Percentiles rank a stretch among this genome's conserved stretches.
These are phyloP conservation scores for Hortiboletus flavorubellus DNA, from an alignment of 768 basidiomycete species.

Conservation along the genomic window DNA sequence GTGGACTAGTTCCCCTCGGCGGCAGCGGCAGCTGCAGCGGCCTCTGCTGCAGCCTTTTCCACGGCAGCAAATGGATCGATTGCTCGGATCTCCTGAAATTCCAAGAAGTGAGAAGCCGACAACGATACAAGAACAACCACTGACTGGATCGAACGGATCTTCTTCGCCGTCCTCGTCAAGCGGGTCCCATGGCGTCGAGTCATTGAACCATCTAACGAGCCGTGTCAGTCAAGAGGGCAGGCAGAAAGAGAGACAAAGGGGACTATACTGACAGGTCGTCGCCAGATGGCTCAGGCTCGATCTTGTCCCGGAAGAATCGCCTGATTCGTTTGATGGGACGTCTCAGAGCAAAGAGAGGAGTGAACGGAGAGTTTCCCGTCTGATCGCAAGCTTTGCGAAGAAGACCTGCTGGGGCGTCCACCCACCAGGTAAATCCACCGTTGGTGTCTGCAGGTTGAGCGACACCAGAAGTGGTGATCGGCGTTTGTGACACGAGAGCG, in stretches of 20 bases:
- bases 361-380: conserved; percentile 15
- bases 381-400: conserved; percentile 20
- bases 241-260: not conserved
- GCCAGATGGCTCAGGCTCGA: conserved; percentile 8
- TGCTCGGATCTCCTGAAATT: not conserved
- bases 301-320: conserved; percentile 17
- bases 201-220: conserved; percentile 20
- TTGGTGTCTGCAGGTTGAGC: not conserved
- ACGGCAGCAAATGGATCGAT: conserved; percentile 17
- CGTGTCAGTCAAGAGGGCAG: not conserved
- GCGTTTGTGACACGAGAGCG: conserved; percentile 16
- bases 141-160: conserved; percentile 18
- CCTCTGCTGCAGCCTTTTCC: not conserved
- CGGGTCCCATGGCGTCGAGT: conserved; percentile 24
- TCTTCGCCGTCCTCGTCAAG: conserved; percentile 26
- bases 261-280: conserved; percentile 18
- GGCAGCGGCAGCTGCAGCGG: not conserved
- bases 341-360: conserved; percentile 19
- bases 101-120: not conserved
- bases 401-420: conserved; percentile 12
- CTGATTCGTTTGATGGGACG: conserved; percentile 8
- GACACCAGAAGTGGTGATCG: not conserved
- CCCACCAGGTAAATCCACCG: conserved; percentile 16
- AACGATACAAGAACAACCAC: not conserved
- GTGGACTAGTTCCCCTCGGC: too few relatives aligned